Percentiles rank a stretch among this genome's conserved stretches.
phyloP scores from a whole-genome alignment of 2,329 filamentous ascomycete genomes.

The Talaromyces verruculosus region DNA sequence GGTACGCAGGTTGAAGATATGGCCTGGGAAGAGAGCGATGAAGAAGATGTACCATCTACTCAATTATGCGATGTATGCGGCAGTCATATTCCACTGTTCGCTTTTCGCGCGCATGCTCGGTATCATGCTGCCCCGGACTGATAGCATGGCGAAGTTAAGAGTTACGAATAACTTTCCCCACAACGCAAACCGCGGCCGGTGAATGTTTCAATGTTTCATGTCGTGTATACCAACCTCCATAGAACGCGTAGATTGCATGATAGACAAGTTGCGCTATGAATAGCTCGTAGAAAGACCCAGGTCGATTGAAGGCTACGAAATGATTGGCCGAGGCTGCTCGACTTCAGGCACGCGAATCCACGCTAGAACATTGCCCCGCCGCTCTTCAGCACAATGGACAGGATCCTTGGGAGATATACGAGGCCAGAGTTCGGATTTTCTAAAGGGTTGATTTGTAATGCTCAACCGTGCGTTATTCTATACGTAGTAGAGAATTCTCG shows the following conservation, averaged over 20 bases:
- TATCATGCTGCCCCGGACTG: constrained; percentile 44
- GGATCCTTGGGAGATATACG: too few relatives aligned
- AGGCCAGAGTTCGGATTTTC: too few relatives aligned
- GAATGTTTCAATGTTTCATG: constrained; percentile 3
- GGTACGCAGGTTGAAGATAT: constrained; percentile 28
- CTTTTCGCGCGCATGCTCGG: constrained; percentile 50
- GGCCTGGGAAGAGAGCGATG: constrained; percentile 38
- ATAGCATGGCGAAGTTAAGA: background rate
- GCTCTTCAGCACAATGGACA: too few relatives aligned
- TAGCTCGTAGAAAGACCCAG: background rate
- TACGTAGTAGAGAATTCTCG: too few relatives aligned
- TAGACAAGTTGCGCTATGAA: background rate
- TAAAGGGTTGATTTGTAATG: too few relatives aligned
- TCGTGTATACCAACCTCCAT: background rate
- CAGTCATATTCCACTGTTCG: constrained; percentile 51
- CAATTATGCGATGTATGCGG: constrained; percentile 47
- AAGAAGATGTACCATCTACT: constrained; percentile 29
- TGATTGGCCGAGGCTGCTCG: constrained; percentile 12
- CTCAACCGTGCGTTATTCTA: too few relatives aligned
- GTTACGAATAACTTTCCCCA: background rate
- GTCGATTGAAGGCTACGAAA: background rate
- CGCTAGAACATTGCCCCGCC: constrained; percentile 2
- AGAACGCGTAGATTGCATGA: background rate
- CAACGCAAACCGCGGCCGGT: background rate
- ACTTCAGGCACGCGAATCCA: constrained; percentile 1